phyloP scores from a whole-genome alignment of 495 filamentous ascomycete genomes.

The Talaromyces proteolyticus region DNA sequence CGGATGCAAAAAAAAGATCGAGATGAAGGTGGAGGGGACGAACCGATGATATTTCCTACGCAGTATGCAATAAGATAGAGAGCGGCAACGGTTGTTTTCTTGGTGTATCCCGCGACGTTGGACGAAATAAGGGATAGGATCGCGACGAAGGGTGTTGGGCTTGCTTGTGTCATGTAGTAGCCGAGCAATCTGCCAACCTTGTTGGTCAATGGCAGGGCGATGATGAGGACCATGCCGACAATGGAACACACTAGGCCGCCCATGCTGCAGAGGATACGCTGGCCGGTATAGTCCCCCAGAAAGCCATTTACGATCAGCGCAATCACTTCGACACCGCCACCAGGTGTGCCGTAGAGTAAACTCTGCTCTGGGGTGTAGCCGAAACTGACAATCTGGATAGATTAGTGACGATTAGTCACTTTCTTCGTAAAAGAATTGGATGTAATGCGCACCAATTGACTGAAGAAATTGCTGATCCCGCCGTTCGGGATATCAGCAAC shows the following conservation, averaged over 20 bases:
- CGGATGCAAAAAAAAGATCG: slow-evolving; percentile 20
- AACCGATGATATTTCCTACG: slow-evolving; percentile 52
- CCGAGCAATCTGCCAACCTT: slow-evolving; percentile 54
- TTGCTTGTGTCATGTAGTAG: slow-evolving; percentile 58
- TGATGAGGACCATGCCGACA: slow-evolving; percentile 58
- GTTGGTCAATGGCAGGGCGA: slow-evolving; percentile 55
- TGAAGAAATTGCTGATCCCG: slow-evolving; percentile 69
- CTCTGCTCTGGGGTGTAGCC: slow-evolving; percentile 52
- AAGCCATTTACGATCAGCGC: slow-evolving; percentile 53
- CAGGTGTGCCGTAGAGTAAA: slow-evolving; percentile 60
- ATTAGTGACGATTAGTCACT: not conserved
- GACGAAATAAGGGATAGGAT: slow-evolving; percentile 50
- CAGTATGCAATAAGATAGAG: slow-evolving; percentile 66
- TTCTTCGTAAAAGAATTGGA: slow-evolving; percentile 35
- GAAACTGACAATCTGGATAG: slow-evolving; percentile 30
- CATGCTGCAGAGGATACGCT: slow-evolving; percentile 45
- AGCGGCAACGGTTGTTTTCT: slow-evolving; percentile 68
- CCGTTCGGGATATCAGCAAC: slow-evolving; percentile 62
- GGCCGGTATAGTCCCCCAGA: slow-evolving; percentile 50
- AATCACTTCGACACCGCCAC: slow-evolving; percentile 61
- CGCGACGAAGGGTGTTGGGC: slow-evolving; percentile 43
- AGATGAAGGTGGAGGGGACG: slow-evolving; percentile 10
- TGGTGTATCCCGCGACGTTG: slow-evolving; percentile 69
- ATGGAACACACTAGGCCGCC: slow-evolving; percentile 30
- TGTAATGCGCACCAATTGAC: slow-evolving; percentile 48